Base-by-base conservation (phyloP, 1,139 yeast genomes). In the Suhomyces chickasaworum region DNA sequence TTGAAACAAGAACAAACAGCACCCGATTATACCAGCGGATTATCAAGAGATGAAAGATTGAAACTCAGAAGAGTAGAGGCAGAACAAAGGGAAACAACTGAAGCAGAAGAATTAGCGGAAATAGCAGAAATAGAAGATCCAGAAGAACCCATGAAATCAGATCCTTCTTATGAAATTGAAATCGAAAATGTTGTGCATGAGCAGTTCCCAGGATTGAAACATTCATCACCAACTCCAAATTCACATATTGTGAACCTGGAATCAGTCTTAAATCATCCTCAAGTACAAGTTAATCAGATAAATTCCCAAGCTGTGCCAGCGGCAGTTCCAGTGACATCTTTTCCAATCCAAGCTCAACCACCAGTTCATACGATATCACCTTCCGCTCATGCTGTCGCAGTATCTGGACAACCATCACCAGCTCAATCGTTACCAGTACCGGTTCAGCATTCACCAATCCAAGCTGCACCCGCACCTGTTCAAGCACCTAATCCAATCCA, bases 1-100 rank as follows among this genome's bases (percentile, higher is more conserved):
- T 57, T 59, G 49, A 60, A 59, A 44, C 57, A 46, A 41, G 56
- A 48, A 25, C 53, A 53, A 48, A 47, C 57, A 10, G 52, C 48
- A 30, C 40, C 43, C 8, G 67, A 60, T 39, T 58, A 55, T 42
- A 56, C 68, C 1, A 61, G 59, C 16, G 68, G 65, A 0, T 59
- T 71, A 49, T 54, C 68, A 1, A 66, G 81, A 54, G 77, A 72
- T 38, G 80, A 75, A 45, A 61, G 82, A 47, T 63, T 73, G 50
- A 67, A 63, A 47, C 61, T 66, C 50, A 64, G 80, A 48, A 61
- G 52, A 38, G 17, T 45, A 12, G 53, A 46, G 10, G 39, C 44
- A 2, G 50, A 47, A 10, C 34, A 25, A 13, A 27, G 33, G 7
- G 30, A 2, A 9, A 12, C 33, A 10, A 10, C 22, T 16, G 12